Percentiles rank a stretch among this genome's conserved stretches.
phyloP scores from a whole-genome alignment of 257 asterid genomes.

The Rauvolfia tetraphylla region DNA sequence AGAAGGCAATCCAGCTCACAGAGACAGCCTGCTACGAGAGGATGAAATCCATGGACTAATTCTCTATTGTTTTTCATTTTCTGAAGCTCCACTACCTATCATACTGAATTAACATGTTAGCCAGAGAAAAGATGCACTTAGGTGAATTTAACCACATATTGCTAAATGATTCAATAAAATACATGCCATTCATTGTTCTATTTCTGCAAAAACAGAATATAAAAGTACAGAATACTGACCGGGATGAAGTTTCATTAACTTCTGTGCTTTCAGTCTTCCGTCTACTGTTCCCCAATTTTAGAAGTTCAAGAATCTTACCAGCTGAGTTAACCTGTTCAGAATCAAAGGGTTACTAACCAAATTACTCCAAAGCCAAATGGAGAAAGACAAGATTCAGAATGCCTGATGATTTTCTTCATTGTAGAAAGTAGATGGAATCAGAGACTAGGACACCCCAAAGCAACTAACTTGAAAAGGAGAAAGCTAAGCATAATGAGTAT shows the following conservation, averaged over 20 bases:
- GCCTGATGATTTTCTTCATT: not conserved
- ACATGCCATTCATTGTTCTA: not conserved
- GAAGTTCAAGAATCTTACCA: constrained; percentile 87
- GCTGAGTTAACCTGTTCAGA: constrained; percentile 80
- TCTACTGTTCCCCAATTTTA: constrained; percentile 87
- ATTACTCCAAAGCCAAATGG: not conserved
- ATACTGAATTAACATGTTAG: not conserved
- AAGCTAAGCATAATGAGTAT: not conserved
- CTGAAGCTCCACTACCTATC: not conserved
- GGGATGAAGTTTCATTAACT: constrained; percentile 88
- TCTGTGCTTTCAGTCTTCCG: constrained; percentile 93
- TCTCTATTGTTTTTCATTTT: not conserved
- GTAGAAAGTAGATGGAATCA: constrained; percentile 3
- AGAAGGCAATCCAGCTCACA: not conserved
- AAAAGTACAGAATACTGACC: constrained; percentile 50
- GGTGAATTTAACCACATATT: not conserved
- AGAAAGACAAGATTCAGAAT: not conserved
- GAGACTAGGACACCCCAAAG: not conserved
- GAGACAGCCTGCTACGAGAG: not conserved
- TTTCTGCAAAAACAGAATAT: not conserved
- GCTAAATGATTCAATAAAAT: not conserved
- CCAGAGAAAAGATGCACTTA: not conserved
- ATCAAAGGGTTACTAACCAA: constrained; percentile 21
- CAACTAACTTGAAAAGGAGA: not conserved
- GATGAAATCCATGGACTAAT: not conserved